Base-by-base conservation (phyloP, 352 stramenopile species). In the Phytophthora constricta region DNA sequence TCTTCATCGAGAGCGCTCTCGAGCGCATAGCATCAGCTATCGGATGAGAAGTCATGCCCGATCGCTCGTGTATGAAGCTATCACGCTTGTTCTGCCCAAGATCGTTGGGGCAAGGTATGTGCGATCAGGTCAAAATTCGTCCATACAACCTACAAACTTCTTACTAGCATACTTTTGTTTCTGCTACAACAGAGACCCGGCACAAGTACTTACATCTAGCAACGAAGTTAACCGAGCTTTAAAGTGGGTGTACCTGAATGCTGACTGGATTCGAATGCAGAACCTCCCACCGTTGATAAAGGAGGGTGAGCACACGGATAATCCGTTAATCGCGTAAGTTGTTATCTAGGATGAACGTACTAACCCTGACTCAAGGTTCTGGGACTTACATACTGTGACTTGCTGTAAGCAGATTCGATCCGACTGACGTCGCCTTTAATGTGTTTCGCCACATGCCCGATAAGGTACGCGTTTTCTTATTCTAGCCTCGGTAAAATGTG, bases 171-270 rank as follows among this genome's bases (percentile, higher is more conserved):
- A 28, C 23, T 63, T 19, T 19, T 22, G 42, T 46, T 53, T 8
- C 50, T 43, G 33, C 37, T 66, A 19, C 25, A 47, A 58, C 51
- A 95, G 87, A 60, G 82, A 95, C 28, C 88, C 84, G 0, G 69
- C 76, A 19, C 81, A 89, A 56, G 74, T 95, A 2, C 70, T 96
- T 8, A 84, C 80, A 3, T 91, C 86, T 46, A 79, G 78, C 20
- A 86, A 78, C 47, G 80, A 78, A 46, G 72, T 90, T 34, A 96
- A 82, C 65, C 87, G 84, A 28, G 84, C 85, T 11, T 66, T 95
- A n/a, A 93, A 95, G 53, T 96, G 88, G 88, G 88, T 95, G 1
- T 95, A 92, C 54, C 45, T 96, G 10, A 96, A 96, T 45, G 86
- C 88, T 3, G 80, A 91, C 25, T 96, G 88, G 88, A 95, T 96